These are phyloP conservation scores for Apiospora phragmitis DNA, from an alignment of 2,329 filamentous ascomycete species.

Conservation along the genomic window DNA sequence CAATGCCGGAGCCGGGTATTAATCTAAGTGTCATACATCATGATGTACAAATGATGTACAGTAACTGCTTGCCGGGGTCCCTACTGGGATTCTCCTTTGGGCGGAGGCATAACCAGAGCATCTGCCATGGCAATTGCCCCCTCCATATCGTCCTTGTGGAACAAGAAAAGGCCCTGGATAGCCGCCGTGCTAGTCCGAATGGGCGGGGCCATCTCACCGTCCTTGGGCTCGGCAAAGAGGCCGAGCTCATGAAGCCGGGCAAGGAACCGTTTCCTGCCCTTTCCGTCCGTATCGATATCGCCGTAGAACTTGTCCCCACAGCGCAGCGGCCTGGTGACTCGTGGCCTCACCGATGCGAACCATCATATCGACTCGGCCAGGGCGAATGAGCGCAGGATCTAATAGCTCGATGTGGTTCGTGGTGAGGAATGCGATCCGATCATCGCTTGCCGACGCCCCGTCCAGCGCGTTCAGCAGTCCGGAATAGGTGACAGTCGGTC, in stretches of 20 bases:
- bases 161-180: conserved; percentile 90
- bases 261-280: conserved; percentile 69
- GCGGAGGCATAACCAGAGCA: conserved; percentile 47
- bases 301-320: conserved; percentile 97
- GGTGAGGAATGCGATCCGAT: conserved; percentile 90
- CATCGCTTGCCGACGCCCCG: conserved; percentile 91
- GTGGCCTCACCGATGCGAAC: conserved; percentile 87
- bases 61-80: neutral
- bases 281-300: conserved; percentile 68
- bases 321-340: conserved; percentile 76
- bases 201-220: conserved; percentile 40
- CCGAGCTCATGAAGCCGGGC: conserved; percentile 67
- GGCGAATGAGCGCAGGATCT: conserved; percentile 85
- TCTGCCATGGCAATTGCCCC: conserved; percentile 83
- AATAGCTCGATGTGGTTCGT: conserved; percentile 92
- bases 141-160: conserved; percentile 88
- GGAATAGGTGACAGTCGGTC: conserved; percentile 90
- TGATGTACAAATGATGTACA: neutral
- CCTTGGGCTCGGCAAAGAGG: conserved; percentile 61
- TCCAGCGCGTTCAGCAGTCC: conserved; percentile 84
- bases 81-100: neutral
- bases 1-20: too few species aligned
- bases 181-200: conserved; percentile 80
- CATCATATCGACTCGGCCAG: conserved; percentile 92
- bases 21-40: neutral